Evolutionary conservation across 139 green algal species (phyloP), one percentile per base, ranked within the genome.

Genomic region (Nannochloris sp.): DNA sequence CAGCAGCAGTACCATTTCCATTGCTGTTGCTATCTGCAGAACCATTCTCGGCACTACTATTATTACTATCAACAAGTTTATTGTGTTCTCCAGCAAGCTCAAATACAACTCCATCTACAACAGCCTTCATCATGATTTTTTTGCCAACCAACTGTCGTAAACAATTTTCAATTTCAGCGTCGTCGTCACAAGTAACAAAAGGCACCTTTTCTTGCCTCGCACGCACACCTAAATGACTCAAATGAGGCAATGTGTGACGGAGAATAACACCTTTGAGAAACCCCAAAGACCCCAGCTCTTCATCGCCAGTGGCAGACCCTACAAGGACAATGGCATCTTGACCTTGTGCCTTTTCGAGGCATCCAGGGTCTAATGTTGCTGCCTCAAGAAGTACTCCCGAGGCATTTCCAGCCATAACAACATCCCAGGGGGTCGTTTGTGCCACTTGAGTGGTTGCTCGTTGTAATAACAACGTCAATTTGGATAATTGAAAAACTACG

Each of bases 191-290:
- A 0, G 80, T 89, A 10, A 80, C 83, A 75, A 96, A 93, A 1
- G 83, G 72, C 38, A 94, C 74, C 29, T 83, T 77, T 75, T 97
- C 92, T 80, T 98, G 93, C 7, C 93, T 64, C 0, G 93, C 88
- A 6, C 93, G 76, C 60, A 98, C 90, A 66, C 87, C 93, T 38
- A 99, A 80, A 66, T 99, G 93, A 54, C 67, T 87, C 2, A 99
- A 82, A 74, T 98, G 93, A 12, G 93, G 93, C 76, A 99, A 77
- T 64, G 90, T 85, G 53, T 97, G 91, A 23, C 59, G 54, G 57
- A 99, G 80, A 36, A 98, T 71, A 39, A 99, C 75, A 13, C 84
- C 90, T 48, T 60, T 61, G 27, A 97, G 68, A 12, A 51, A 14
- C 8, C 91, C 80, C 29, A 79, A 74, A 34, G 84, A 81, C 0